A percentile compares a stretch with the other conserved stretches of the same genome.
Conservation (phyloP, 306 rosid species). For the Casuarina glauca region DNA sequence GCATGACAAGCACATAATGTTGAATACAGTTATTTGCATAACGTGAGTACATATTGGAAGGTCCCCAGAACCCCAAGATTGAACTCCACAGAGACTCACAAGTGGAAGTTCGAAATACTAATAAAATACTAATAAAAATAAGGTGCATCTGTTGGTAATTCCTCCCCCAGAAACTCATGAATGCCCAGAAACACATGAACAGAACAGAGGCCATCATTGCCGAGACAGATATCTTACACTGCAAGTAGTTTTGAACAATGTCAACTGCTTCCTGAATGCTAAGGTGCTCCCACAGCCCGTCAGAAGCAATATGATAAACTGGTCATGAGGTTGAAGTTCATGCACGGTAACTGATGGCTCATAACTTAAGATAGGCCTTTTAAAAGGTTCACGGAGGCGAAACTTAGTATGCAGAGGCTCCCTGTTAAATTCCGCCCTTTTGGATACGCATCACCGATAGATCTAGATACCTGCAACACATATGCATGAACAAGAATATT, state of each 20-base stretch:
- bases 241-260: slow-evolving; percentile 70
- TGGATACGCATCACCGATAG: slow-evolving; percentile 81
- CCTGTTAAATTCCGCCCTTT: slow-evolving; percentile 80
- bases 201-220: slow-evolving; percentile 11
- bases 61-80: not conserved
- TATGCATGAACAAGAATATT: slow-evolving; percentile 2
- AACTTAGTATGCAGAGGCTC: slow-evolving; percentile 74
- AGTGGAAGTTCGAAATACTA: not conserved
- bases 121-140: not conserved
- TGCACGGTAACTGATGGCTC: slow-evolving; percentile 74
- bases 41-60: not conserved
- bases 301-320: slow-evolving; percentile 86
- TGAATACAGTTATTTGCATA: slow-evolving; percentile 13
- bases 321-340: slow-evolving; percentile 72
- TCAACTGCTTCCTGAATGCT: slow-evolving; percentile 89
- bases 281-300: slow-evolving; percentile 94
- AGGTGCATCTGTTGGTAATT: not conserved
- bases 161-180: not conserved
- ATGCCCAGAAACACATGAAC: not conserved
- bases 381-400: slow-evolving; percentile 73
- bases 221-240: slow-evolving; percentile 50
- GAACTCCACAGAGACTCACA: not conserved
- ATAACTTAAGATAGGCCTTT: slow-evolving; percentile 74
- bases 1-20: slow-evolving; percentile 27
- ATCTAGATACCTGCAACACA: slow-evolving; percentile 72